Percentiles rank a stretch among this genome's conserved stretches.
phyloP scores from a whole-genome alignment of 257 asterid species.

The Plantago major region DNA sequence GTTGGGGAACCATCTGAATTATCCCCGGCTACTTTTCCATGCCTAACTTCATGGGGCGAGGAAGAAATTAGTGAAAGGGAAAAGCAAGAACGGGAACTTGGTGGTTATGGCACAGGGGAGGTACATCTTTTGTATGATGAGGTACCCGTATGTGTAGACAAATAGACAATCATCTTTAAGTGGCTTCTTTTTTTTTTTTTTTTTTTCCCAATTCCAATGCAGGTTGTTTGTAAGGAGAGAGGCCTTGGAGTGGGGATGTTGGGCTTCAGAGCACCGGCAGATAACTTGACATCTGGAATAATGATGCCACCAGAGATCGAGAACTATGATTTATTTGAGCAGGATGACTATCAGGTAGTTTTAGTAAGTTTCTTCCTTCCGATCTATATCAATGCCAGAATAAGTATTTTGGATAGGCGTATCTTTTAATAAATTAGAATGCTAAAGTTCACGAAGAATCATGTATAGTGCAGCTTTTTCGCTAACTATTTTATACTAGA shows the following conservation, averaged over 20 bases:
- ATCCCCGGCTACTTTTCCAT: constrained; percentile 84
- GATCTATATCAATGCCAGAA: too few species aligned
- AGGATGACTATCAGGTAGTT: constrained; percentile 49
- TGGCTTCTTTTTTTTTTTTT: not conserved
- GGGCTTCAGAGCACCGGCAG: constrained; percentile 54
- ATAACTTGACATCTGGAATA: constrained; percentile 30
- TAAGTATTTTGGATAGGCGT: not conserved
- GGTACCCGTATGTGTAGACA: constrained; percentile 1
- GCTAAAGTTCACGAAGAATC: not conserved
- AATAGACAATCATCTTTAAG: constrained; percentile 17
- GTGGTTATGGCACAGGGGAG: constrained; percentile 99
- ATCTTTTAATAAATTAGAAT: not conserved
- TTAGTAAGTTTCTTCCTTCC: constrained; percentile 10
- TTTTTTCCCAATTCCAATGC: constrained; percentile 6
- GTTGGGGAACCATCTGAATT: constrained; percentile 84
- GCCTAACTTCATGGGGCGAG: constrained; percentile 94
- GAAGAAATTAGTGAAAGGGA: constrained; percentile 97
- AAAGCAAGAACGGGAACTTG: constrained; percentile 89
- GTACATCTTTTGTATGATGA: constrained; percentile 26
- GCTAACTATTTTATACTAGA: not conserved
- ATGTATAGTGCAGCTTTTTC: not conserved
- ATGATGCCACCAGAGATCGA: constrained; percentile 42
- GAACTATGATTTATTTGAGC: constrained; percentile 42
- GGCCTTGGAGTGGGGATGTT: constrained; percentile 82
- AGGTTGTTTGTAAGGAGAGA: constrained; percentile 97